phyloP scores from a whole-genome alignment of 257 asterid genomes.

The Avicennia marina region DNA sequence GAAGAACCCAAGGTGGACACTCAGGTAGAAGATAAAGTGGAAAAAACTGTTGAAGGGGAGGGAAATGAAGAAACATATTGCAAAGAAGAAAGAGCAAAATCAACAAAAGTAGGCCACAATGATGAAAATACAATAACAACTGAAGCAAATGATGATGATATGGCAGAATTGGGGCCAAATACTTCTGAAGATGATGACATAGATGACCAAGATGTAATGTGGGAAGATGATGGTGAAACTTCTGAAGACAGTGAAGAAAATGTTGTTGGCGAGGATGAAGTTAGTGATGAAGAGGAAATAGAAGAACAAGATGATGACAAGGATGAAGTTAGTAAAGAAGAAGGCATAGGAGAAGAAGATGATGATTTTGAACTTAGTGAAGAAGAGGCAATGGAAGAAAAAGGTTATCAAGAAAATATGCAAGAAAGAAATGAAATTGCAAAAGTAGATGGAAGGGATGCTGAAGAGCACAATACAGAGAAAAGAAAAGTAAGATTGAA shows the following conservation, averaged over 20 bases:
- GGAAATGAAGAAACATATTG: slow-evolving; percentile 6
- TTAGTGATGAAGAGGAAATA: slow-evolving; percentile 27
- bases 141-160: slow-evolving; percentile 19
- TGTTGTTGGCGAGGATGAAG: slow-evolving; percentile 21
- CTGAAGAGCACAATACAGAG: slow-evolving; percentile 23
- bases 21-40: slow-evolving; percentile 17
- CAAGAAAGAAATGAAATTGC: slow-evolving; percentile 19
- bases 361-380: not conserved
- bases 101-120: slow-evolving; percentile 7
- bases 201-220: slow-evolving; percentile 18
- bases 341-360: not conserved
- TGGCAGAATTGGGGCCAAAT: slow-evolving; percentile 13
- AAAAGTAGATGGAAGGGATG: slow-evolving; percentile 10
- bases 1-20: slow-evolving; percentile 20
- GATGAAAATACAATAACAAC: slow-evolving; percentile 5
- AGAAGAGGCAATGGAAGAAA: not conserved
- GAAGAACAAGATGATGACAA: slow-evolving; percentile 23
- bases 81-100: slow-evolving; percentile 17
- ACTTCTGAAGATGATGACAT: slow-evolving; percentile 30
- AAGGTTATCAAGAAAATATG: slow-evolving; percentile 15
- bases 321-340: slow-evolving; percentile 17
- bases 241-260: slow-evolving; percentile 29
- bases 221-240: slow-evolving; percentile 24
- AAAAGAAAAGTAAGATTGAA: slow-evolving; percentile 39
- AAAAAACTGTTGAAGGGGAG: slow-evolving; percentile 8